Evolutionary conservation across 2,329 filamentous ascomycete genomes (phyloP), one percentile per base, ranked within the genome.

Genomic region (Aureobasidium sp.): DNA sequence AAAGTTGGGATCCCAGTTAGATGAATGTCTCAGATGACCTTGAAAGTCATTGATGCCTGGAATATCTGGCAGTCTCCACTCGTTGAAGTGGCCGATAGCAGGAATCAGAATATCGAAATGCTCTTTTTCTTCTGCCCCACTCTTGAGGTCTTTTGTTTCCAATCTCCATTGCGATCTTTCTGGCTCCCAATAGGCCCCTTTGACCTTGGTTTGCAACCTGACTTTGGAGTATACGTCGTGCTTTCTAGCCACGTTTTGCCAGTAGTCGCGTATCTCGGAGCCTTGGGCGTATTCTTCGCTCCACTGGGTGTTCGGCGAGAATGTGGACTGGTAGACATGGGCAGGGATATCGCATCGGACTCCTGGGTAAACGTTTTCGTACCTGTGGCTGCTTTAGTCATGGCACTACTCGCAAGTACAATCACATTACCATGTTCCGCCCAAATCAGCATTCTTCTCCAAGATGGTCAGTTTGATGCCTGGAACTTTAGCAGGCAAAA

Each of bases 291-390:
- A 90, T 63, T 85, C 79, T 67, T 89, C 84, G 0, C 80, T 80
- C 88, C 88, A 91, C 65, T 88, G 78, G 0, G 80, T 82, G 62
- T 90, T 90, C 0, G 86, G 85, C 7, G 79, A 78, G 70, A 89
- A 90, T 0, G 84, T 85, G 8, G 82, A 82, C 68, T 89, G 87
- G 67, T 90, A 90, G 22, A 87, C 85, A 70, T 88, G 85, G 0
- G 86, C 82, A 0, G 87, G 85, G 15, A 90, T 83, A 70, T 89
- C 86, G 66, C 87, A 90, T 45, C 84, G 76, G 0, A 87, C 84
- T 1, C 85, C 86, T 0, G 85, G 85, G 65, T 88, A 88, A 4
- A 72, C 74, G 59, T 79, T 80, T 61, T 79, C 75, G 65, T 75
- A 73, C 76, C 77, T 42, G 77, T 79, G 31, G 9, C 3, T 34